These are phyloP conservation scores for Petunia axillaris DNA, from an alignment of 257 asterid species.

Conservation along the genomic window DNA sequence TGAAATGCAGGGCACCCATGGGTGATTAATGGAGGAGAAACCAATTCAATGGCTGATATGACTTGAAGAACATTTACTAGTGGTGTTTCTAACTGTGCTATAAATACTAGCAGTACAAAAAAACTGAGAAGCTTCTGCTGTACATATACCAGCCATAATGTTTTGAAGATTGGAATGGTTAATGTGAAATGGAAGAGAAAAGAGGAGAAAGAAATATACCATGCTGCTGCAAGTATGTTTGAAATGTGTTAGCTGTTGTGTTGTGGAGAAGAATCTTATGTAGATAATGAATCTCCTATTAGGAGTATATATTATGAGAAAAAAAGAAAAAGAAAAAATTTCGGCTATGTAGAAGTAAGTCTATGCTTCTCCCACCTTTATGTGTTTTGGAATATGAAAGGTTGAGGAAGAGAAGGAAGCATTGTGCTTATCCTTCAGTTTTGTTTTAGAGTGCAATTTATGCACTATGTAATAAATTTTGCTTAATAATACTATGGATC, in stretches of 20 bases:
- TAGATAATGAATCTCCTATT: constrained; percentile 22
- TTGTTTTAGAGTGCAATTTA: not conserved
- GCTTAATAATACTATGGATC: not conserved
- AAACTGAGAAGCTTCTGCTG: constrained; percentile 4
- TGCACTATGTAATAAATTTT: not conserved
- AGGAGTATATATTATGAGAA: not conserved
- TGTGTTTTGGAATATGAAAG: not conserved
- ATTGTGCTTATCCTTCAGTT: not conserved
- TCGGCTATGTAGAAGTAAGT: not conserved
- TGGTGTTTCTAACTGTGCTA: not conserved
- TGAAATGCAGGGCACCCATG: constrained; percentile 29
- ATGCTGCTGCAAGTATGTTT: not conserved
- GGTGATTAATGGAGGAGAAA: constrained; percentile 27
- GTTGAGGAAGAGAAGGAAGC: constrained; percentile 16
- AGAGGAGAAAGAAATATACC: not conserved
- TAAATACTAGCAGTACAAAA: not conserved
- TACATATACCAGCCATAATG: not conserved
- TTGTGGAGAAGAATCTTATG: constrained; percentile 21
- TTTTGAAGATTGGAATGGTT: not conserved
- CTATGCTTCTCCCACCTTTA: no score
- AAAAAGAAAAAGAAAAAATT: not conserved
- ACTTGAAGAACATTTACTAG: not conserved
- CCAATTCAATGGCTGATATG: constrained; percentile 17
- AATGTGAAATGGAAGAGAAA: not conserved
- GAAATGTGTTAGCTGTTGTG: not conserved